Percentiles rank a stretch among this genome's conserved stretches.
phyloP scores from a whole-genome alignment of 495 filamentous ascomycete genomes.

The Talaromyces borbonicus region DNA sequence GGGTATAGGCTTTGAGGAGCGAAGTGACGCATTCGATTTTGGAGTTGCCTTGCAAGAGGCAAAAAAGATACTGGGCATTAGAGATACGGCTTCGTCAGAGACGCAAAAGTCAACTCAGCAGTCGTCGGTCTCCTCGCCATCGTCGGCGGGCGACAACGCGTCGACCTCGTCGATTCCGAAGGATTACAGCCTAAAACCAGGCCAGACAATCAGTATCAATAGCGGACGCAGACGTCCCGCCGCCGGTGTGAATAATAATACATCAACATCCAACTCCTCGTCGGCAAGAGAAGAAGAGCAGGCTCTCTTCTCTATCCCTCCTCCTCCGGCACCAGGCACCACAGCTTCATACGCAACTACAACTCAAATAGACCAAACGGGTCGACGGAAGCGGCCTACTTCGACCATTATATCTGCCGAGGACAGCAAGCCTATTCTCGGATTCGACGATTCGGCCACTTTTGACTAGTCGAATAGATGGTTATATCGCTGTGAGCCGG shows the following conservation, averaged over 20 bases:
- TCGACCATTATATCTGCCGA: conserved; percentile 4
- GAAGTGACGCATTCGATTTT: conserved; percentile 75
- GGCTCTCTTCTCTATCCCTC: conserved; percentile 38
- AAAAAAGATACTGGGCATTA: conserved; percentile 44
- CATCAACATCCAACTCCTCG: conserved; percentile 3
- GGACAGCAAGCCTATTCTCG: conserved; percentile 3
- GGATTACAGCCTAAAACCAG: conserved; percentile 73
- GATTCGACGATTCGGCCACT: conserved; percentile 6
- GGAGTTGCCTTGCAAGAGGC: conserved; percentile 69
- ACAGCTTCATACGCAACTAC: not conserved
- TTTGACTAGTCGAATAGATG: conserved; percentile 1
- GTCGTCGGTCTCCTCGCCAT: conserved; percentile 8
- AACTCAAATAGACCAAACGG: not conserved
- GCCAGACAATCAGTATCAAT: conserved; percentile 75
- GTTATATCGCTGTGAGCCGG: not conserved
- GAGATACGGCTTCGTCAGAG: conserved; percentile 11
- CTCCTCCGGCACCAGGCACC: conserved; percentile 22
- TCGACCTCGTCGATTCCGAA: conserved; percentile 47
- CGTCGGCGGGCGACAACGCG: conserved; percentile 12
- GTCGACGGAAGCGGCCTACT: conserved; percentile 6
- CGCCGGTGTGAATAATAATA: not conserved
- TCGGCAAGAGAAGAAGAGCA: conserved; percentile 15
- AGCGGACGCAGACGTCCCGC: conserved; percentile 34
- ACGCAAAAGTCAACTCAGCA: conserved; percentile 13
- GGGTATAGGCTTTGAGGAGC: conserved; percentile 79